phyloP scores from a whole-genome alignment of 2,329 filamentous ascomycete species.

The Paraphoma chrysanthemicola region DNA sequence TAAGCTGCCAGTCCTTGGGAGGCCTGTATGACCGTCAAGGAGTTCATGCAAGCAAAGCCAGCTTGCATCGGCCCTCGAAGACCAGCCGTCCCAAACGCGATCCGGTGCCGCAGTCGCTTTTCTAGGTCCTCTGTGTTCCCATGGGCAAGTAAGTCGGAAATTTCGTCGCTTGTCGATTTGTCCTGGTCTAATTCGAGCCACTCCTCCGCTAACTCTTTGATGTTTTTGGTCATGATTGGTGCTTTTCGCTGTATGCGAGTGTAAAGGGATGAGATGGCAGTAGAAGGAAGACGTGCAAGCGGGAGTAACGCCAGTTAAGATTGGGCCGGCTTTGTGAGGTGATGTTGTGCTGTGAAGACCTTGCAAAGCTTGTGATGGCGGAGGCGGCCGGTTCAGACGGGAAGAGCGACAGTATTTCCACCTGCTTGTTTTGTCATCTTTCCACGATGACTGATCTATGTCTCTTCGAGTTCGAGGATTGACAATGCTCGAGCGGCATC shows the following conservation, averaged over 20 bases:
- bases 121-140: conserved; percentile 59
- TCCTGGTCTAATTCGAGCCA: conserved; percentile 68
- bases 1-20: conserved; percentile 71
- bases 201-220: conserved; percentile 56
- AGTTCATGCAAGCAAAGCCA: conserved; percentile 68
- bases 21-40: conserved; percentile 66
- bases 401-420: conserved; percentile 8
- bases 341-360: conserved; percentile 16
- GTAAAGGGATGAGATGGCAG: neutral
- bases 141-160: conserved; percentile 57
- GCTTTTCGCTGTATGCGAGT: neutral
- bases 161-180: conserved; percentile 60
- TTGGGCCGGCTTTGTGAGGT: neutral
- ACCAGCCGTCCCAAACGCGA: conserved; percentile 69
- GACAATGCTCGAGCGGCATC: too few species aligned
- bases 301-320: too few species aligned
- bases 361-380: conserved; percentile 35
- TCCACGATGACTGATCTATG: neutral
- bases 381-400: conserved; percentile 28
- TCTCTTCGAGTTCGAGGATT: neutral
- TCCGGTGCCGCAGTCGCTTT: conserved; percentile 60
- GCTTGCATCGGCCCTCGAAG: conserved; percentile 70
- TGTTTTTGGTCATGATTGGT: conserved; percentile 37
- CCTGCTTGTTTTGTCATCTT: conserved; percentile 10
- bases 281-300: neutral